Evolutionary conservation across 2,329 filamentous ascomycete genomes (phyloP).

Genomic region (Ustulina deusta): DNA sequence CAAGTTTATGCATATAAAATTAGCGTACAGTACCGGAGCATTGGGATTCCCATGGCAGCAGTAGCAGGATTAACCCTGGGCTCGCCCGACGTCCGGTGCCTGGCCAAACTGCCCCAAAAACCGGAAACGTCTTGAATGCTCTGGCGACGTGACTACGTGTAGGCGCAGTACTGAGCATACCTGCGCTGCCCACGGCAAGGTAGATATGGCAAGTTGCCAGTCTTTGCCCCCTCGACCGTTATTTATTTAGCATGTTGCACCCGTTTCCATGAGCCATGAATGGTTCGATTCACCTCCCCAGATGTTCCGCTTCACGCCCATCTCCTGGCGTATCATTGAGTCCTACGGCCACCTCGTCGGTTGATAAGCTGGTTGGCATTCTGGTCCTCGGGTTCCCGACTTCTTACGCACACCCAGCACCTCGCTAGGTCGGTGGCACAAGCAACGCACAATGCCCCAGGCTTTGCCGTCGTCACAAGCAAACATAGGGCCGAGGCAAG

Average conservation of each 20-base stretch:
- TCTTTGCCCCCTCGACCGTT: background rate
- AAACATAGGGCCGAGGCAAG: conserved; percentile 32
- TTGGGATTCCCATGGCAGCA: conserved; percentile 1
- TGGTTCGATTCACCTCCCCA: background rate
- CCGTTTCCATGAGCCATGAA: background rate
- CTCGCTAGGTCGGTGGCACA: background rate
- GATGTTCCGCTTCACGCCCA: background rate
- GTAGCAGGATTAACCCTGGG: background rate
- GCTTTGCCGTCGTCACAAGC: conserved; percentile 25
- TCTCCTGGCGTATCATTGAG: background rate
- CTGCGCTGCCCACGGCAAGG: too few species aligned
- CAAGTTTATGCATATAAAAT: conserved; percentile 23
- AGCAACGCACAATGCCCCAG: conserved; percentile 1
- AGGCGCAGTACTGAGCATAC: too few species aligned
- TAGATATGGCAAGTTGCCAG: background rate
- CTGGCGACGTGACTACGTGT: conserved; percentile 1
- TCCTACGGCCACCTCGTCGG: conserved; percentile 3
- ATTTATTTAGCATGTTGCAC: background rate
- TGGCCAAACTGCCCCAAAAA: background rate
- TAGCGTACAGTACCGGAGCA: conserved; percentile 1
- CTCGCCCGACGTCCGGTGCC: background rate
- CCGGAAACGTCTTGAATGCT: background rate
- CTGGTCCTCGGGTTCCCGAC: conserved; percentile 1
- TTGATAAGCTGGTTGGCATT: conserved; percentile 9
- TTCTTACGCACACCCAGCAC: background rate